phyloP scores from a whole-genome alignment of 129 eudicot genomes.

The Heracleum sosnowskyi region DNA sequence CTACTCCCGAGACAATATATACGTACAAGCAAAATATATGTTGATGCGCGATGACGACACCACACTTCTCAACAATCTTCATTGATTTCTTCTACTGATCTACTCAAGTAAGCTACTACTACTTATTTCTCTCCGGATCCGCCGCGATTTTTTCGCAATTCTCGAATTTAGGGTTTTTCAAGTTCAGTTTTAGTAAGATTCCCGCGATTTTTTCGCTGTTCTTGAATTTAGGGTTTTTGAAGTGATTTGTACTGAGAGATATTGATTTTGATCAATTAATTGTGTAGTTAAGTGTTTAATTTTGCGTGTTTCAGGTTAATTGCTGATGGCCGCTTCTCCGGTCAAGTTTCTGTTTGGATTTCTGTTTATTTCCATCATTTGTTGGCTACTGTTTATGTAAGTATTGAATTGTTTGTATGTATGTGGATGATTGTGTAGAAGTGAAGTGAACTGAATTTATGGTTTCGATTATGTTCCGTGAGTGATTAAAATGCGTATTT shows the following conservation, averaged over 20 bases:
- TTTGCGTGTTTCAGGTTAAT: slow-evolving; percentile 2
- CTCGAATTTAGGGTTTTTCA: not conserved
- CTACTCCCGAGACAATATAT: not conserved
- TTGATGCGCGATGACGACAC: not conserved
- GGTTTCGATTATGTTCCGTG: not conserved
- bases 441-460: not conserved
- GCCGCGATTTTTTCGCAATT: not conserved
- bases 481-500: not conserved
- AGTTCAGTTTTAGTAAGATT: not conserved
- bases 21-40: not conserved
- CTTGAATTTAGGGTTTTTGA: not conserved
- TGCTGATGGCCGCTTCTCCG: slow-evolving; percentile 62
- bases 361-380: slow-evolving; percentile 61
- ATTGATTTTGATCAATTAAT: not conserved
- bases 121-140: not conserved
- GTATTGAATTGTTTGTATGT: slow-evolving; percentile 14
- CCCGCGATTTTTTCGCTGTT: not conserved
- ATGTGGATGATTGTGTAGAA: not conserved
- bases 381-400: slow-evolving; percentile 84
- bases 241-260: not conserved
- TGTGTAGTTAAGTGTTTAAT: not conserved
- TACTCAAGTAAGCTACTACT: not conserved
- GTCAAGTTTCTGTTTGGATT: slow-evolving; percentile 76
- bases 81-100: slow-evolving; percentile 1
- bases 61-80: not conserved